Percentiles rank a stretch among this genome's conserved stretches.
Conservation (phyloP, 2,329 filamentous ascomycete genomes). For the Ophiostoma ips region DNA sequence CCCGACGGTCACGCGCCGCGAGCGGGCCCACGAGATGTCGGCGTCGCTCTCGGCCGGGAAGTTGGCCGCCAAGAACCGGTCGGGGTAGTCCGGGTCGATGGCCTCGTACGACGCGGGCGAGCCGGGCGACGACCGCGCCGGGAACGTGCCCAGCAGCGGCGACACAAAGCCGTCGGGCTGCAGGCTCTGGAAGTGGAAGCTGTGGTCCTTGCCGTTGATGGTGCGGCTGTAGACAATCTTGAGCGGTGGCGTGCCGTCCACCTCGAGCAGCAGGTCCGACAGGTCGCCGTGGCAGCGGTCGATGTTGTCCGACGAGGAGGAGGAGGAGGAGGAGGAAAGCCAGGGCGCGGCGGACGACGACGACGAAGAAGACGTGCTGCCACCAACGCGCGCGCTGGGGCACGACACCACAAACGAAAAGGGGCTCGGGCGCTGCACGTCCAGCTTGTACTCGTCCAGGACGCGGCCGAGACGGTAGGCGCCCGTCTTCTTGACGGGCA, state of each 20-base stretch:
- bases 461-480: slow-evolving; percentile 77
- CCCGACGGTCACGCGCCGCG: slow-evolving; percentile 62
- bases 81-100: not conserved
- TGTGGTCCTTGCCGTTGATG: slow-evolving; percentile 70
- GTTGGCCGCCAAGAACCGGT: slow-evolving; percentile 17
- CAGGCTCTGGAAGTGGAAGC: slow-evolving; percentile 83
- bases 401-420: slow-evolving; percentile 79
- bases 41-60: slow-evolving; percentile 44
- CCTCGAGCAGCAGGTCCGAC: slow-evolving; percentile 70
- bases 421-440: slow-evolving; percentile 63
- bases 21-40: slow-evolving; percentile 68
- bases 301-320: slow-evolving; percentile 22
- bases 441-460: slow-evolving; percentile 83
- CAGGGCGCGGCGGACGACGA: no score
- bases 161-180: slow-evolving; percentile 78
- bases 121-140: not conserved
- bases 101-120: not conserved
- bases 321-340: slow-evolving; percentile 36
- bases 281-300: slow-evolving; percentile 70
- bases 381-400: slow-evolving; percentile 60
- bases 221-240: slow-evolving; percentile 85
- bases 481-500: slow-evolving; percentile 70
- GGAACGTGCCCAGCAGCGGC: slow-evolving; percentile 48
- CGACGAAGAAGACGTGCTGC: slow-evolving; percentile 17
- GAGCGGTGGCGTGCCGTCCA: slow-evolving; percentile 77